These are phyloP conservation scores for Trypethelium eluteriae DNA, from an alignment of 495 filamentous ascomycete genomes.

Conservation along the genomic window DNA sequence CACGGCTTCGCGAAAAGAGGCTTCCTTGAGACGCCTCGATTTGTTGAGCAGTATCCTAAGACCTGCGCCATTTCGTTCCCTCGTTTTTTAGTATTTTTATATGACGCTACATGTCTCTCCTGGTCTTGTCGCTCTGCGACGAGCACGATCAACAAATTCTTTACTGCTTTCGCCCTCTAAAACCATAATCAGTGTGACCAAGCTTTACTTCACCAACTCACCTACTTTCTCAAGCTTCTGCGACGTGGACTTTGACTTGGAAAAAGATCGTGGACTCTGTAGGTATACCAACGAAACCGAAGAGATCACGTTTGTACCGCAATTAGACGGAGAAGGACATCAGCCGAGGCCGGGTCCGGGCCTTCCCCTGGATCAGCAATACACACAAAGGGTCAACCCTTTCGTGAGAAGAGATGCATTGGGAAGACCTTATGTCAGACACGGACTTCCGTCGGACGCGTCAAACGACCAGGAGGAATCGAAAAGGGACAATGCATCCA, in stretches of 20 bases:
- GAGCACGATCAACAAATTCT: not conserved
- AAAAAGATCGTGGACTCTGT: not conserved
- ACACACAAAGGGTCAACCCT: not conserved
- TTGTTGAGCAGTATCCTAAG: not conserved
- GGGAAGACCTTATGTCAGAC: not conserved
- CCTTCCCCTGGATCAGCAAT: not conserved
- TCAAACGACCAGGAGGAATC: not conserved
- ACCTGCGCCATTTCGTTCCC: not conserved
- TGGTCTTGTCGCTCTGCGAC: not conserved
- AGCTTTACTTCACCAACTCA: not conserved
- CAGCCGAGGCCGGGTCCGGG: not conserved
- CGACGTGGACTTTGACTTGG: too few relatives aligned
- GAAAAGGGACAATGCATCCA: not conserved
- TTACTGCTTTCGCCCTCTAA: not conserved
- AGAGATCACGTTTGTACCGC: not conserved
- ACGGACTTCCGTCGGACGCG: not conserved
- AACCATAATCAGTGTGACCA: not conserved
- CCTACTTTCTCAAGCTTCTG: too few relatives aligned
- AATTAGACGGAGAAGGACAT: not conserved
- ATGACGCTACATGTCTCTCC: not conserved
- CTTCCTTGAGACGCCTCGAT: not conserved
- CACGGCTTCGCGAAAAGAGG: not conserved
- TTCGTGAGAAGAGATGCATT: constrained; percentile 7
- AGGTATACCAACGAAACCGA: not conserved
- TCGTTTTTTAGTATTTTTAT: not conserved